These are phyloP conservation scores for Solanum phureja DNA, from an alignment of 257 asterid species.

Conservation along the genomic window DNA sequence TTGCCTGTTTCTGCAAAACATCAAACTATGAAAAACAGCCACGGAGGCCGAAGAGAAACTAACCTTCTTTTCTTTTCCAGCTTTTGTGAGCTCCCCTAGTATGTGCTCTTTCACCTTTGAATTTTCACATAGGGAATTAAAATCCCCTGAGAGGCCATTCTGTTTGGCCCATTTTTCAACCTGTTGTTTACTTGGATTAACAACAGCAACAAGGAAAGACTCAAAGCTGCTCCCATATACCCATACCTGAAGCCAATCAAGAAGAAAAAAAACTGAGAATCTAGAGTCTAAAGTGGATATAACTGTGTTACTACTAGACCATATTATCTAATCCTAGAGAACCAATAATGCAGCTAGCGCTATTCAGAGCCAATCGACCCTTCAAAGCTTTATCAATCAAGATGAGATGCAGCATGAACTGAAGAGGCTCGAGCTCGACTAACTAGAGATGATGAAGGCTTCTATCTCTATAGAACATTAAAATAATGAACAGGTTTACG, in stretches of 20 bases:
- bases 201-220: slow-evolving; percentile 75
- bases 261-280: neutral
- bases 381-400: neutral
- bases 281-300: neutral
- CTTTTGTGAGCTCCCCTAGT: slow-evolving; percentile 57
- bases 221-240: slow-evolving; percentile 92
- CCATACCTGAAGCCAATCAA: slow-evolving; percentile 61
- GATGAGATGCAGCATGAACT: neutral
- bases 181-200: slow-evolving; percentile 61
- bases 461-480: neutral
- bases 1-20: neutral
- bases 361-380: neutral
- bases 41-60: neutral
- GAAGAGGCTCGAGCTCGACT: neutral
- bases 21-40: neutral
- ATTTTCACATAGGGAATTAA: slow-evolving; percentile 54
- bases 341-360: neutral
- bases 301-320: neutral
- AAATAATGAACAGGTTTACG: neutral
- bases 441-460: neutral
- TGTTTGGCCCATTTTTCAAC: slow-evolving; percentile 76
- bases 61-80: slow-evolving; percentile 84
- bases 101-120: slow-evolving; percentile 53
- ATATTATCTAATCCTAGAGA: neutral
- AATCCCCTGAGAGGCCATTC: slow-evolving; percentile 55